Evolutionary conservation across 2,329 filamentous ascomycete genomes (phyloP).

Genomic region (Gnomoniopsis sp.): DNA sequence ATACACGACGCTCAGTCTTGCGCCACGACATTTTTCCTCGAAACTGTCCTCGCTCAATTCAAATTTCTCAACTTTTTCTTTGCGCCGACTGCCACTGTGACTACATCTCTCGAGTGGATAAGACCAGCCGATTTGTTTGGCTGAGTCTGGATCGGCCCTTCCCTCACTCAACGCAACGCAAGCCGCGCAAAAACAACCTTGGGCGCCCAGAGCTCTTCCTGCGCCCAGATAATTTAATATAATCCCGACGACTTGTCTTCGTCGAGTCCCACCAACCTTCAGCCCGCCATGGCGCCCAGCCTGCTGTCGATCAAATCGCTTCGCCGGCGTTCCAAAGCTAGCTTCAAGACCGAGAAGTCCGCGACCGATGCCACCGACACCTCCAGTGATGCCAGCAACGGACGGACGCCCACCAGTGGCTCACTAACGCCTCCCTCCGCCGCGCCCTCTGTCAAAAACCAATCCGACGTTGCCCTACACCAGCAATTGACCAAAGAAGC

Average conservation of each 20-base stretch:
- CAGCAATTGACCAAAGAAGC: slow-evolving; percentile 42
- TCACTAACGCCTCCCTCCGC: slow-evolving; percentile 74
- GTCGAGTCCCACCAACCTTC: not conserved
- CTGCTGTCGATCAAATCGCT: slow-evolving; percentile 70
- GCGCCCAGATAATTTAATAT: not conserved
- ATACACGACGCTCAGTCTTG: not conserved
- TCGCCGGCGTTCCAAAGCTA: slow-evolving; percentile 72
- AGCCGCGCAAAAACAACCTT: not conserved
- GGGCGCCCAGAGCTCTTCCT: not conserved
- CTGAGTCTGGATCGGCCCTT: not conserved
- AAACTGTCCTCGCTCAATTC: not conserved
- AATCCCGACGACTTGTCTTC: not conserved
- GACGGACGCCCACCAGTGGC: slow-evolving; percentile 62
- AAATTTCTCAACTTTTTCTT: not conserved
- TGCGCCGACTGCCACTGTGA: not conserved
- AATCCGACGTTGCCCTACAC: slow-evolving; percentile 63
- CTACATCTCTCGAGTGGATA: not conserved
- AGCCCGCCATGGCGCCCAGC: slow-evolving; percentile 51
- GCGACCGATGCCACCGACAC: slow-evolving; percentile 43
- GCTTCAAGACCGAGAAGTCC: slow-evolving; percentile 64
- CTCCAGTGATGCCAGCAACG: slow-evolving; percentile 58
- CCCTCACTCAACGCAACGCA: no score
- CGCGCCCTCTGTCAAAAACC: slow-evolving; percentile 63
- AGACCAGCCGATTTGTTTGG: not conserved
- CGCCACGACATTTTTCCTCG: not conserved